A percentile compares a stretch with the other conserved stretches of the same genome.
phyloP scores from a whole-genome alignment of 2,329 filamentous ascomycete species.

The Phialophora macrospora region DNA sequence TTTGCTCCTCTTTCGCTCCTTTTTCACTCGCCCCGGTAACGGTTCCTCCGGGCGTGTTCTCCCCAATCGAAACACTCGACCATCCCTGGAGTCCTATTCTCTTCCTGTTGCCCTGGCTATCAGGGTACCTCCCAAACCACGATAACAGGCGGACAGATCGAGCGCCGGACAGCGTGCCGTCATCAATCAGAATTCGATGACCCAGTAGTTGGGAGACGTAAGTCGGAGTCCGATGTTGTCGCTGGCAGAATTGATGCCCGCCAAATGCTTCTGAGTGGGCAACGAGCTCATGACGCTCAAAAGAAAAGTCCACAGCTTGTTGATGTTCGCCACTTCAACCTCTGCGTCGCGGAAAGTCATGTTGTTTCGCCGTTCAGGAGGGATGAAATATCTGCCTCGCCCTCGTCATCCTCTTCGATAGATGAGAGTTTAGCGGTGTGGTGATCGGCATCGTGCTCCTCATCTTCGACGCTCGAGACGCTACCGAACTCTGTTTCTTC shows the following conservation, averaged over 20 bases:
- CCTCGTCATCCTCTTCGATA: conserved; percentile 4
- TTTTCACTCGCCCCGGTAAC: too few species aligned
- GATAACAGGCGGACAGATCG: too few species aligned
- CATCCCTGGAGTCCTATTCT: too few species aligned
- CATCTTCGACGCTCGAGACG: conserved; percentile 15
- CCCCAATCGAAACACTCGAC: too few species aligned
- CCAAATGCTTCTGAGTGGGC: neutral
- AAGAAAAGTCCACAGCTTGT: neutral
- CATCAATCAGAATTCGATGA: neutral
- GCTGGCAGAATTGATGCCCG: neutral
- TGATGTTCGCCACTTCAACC: neutral
- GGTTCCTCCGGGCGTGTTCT: too few species aligned
- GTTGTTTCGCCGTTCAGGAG: neutral
- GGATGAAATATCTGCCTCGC: neutral
- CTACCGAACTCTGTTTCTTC: conserved; percentile 18
- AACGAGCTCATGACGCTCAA: neutral
- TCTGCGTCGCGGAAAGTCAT: neutral
- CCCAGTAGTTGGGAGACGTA: neutral
- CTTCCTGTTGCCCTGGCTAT: too few species aligned
- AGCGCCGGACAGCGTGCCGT: too few species aligned
- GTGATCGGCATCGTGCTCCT: neutral
- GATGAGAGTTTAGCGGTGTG: neutral
- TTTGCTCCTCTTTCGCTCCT: too few species aligned
- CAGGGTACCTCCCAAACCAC: too few species aligned
- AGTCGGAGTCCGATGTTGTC: neutral